Percentiles rank a stretch among this genome's conserved stretches.
phyloP scores from a whole-genome alignment of 306 rosid genomes.

The Inga oerstediana region DNA sequence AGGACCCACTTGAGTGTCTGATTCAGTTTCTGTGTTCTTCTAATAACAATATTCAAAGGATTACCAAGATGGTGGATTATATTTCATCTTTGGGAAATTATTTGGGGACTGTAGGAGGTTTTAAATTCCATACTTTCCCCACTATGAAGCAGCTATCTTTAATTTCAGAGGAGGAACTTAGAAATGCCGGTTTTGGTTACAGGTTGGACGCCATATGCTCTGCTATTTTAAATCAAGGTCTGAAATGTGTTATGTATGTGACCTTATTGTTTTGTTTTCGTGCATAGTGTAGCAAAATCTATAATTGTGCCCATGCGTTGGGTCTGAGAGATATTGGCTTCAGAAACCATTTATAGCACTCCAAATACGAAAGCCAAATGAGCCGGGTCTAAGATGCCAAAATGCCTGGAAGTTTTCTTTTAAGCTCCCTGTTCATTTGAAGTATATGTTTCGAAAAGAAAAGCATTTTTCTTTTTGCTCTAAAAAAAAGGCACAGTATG shows the following conservation, averaged over 20 bases:
- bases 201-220: slow-evolving; percentile 47
- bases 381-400: neutral
- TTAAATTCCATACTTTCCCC: slow-evolving; percentile 73
- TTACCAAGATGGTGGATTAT: slow-evolving; percentile 88
- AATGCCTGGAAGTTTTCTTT: neutral
- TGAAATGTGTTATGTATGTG: neutral
- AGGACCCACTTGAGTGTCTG: slow-evolving; percentile 91
- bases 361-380: neutral
- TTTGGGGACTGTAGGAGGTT: slow-evolving; percentile 68
- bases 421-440: neutral
- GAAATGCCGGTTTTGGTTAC: slow-evolving; percentile 93
- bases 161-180: slow-evolving; percentile 70
- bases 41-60: slow-evolving; percentile 78
- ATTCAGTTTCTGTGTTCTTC: slow-evolving; percentile 92
- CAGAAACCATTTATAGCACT: neutral
- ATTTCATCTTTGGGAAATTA: slow-evolving; percentile 70
- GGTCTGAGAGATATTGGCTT: neutral
- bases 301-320: neutral
- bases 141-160: slow-evolving; percentile 57
- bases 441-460: neutral
- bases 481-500: neutral
- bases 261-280: neutral
- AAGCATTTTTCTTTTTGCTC: neutral
- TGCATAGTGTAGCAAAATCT: neutral
- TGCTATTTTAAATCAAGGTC: neutral